phyloP scores from a whole-genome alignment of 129 eudicot genomes.

The Escallonia herrerae region DNA sequence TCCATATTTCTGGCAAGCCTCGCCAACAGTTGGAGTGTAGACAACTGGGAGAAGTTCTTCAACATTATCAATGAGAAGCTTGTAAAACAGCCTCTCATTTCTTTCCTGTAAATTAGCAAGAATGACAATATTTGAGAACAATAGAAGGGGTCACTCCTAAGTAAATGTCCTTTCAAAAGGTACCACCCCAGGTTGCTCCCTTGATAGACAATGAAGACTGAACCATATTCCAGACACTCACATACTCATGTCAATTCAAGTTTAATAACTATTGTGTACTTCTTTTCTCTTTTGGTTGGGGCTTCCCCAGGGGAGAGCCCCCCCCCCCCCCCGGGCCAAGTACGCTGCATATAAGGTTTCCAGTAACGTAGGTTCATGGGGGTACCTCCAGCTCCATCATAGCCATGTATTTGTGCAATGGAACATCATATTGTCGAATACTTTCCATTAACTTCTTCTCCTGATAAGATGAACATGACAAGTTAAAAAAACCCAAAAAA shows the following conservation, averaged over 20 bases:
- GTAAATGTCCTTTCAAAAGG: too few species aligned
- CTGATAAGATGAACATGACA: slow-evolving; percentile 27
- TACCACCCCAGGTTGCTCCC: too few species aligned
- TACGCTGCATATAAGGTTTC: neutral
- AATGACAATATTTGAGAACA: too few species aligned
- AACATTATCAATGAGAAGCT: slow-evolving; percentile 87
- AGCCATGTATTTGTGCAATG: slow-evolving; percentile 79
- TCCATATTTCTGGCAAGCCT: slow-evolving; percentile 96
- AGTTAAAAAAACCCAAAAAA: neutral
- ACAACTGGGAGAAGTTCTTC: slow-evolving; percentile 92
- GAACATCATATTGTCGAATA: slow-evolving; percentile 77
- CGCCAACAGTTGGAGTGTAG: slow-evolving; percentile 91
- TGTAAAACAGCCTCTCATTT: slow-evolving; percentile 88
- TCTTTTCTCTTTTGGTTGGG: too few species aligned
- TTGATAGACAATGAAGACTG: too few species aligned
- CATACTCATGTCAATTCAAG: too few species aligned
- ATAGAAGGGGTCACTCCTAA: too few species aligned
- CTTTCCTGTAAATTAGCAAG: slow-evolving; percentile 50
- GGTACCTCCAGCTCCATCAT: slow-evolving; percentile 93
- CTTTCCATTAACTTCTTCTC: slow-evolving; percentile 79
- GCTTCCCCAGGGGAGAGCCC: too few species aligned
- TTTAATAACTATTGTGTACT: too few species aligned
- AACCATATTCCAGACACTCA: too few species aligned
- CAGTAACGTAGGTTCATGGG: neutral
- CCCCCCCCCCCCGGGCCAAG: too few species aligned